Evolutionary conservation across 2,329 filamentous ascomycete genomes (phyloP).

Genomic region (Colletotrichum ledebouriae): DNA sequence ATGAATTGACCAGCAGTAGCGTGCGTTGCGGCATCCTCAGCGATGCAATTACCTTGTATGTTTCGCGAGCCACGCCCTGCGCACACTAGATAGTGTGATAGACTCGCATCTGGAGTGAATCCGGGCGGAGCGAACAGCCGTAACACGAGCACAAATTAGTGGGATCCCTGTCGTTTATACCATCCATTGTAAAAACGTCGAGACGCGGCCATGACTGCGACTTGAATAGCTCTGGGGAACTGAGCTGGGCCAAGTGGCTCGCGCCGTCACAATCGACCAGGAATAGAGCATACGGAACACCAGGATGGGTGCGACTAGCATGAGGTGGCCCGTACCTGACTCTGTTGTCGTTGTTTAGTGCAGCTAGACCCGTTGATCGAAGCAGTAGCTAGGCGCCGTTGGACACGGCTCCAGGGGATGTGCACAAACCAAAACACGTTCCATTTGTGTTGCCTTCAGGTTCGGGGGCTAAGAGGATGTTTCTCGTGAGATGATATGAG

Average conservation of each 20-base stretch:
- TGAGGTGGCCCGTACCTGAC: background rate
- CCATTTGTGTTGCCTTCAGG: no score
- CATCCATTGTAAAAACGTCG: background rate
- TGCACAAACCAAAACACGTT: background rate
- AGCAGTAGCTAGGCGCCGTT: slow-evolving; percentile 8
- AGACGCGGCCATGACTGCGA: background rate
- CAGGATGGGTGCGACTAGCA: background rate
- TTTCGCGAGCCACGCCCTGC: slow-evolving; percentile 7
- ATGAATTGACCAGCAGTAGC: slow-evolving; percentile 4
- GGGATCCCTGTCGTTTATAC: background rate
- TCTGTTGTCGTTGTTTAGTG: background rate
- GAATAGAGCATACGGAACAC: background rate
- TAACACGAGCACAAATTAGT: slow-evolving; percentile 9
- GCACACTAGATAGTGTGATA: background rate
- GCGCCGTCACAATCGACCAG: background rate
- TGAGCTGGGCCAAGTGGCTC: background rate
- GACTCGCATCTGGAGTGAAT: slow-evolving; percentile 2
- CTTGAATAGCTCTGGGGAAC: slow-evolving; percentile 1
- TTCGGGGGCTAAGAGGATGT: no score
- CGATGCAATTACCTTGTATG: background rate
- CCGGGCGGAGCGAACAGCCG: slow-evolving; percentile 4
- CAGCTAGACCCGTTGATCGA: background rate
- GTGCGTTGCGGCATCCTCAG: slow-evolving; percentile 7
- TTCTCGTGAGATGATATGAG: no score
- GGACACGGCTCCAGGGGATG: slow-evolving; percentile 2